Evolutionary conservation across 108 stramenopile species (phyloP), one percentile per base, ranked within the genome.

Genomic region (Parietichytrium sp.): DNA sequence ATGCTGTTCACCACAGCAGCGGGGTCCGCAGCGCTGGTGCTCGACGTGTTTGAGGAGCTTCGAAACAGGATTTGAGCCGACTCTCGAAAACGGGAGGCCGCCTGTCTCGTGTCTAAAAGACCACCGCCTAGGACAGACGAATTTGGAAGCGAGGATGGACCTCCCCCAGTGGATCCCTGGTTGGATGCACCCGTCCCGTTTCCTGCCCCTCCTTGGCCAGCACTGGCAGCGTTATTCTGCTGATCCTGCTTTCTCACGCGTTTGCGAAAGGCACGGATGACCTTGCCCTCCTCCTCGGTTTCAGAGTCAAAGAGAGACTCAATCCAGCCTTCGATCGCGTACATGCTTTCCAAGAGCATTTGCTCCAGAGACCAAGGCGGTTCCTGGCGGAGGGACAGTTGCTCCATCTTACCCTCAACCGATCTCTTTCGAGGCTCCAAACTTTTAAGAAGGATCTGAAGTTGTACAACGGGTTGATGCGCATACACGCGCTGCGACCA

Each of bases 261-360:
- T n/a, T 33, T 42, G 33, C 61, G 61, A 42, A 72, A 72, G 2
- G 61, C 61, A 27, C 61, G 61, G 2, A 72, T 72, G 42, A 72
- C 61, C 13, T 38, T 31, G 20, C 61, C 61, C 20, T 72, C 61
- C 45, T 72, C 61, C 42, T 72, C 61, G 8, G 33, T 33, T n/a
- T 72, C 61, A 10, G 61, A 72, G 10, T 72, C 61, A 72, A 72
- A 72, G 13, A 72, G 61, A 6, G 61, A 72, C 61, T 72, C 61
- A 25, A 72, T 72, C 61, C 61, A 72, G 61, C 61, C 61, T 38
- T 72, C 61, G 2, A 72, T 72, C 8, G 61, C 61, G 2, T 72
- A 72, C 10, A 72, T 33, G 20, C 61, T 72, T 42, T 72, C 61
- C 33, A 72, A 45, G 42, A 72, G 61, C 61, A 72, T 72, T 27